phyloP scores from a whole-genome alignment of 169 alveolate species.

The Ichthyophthirius multifiliis region DNA sequence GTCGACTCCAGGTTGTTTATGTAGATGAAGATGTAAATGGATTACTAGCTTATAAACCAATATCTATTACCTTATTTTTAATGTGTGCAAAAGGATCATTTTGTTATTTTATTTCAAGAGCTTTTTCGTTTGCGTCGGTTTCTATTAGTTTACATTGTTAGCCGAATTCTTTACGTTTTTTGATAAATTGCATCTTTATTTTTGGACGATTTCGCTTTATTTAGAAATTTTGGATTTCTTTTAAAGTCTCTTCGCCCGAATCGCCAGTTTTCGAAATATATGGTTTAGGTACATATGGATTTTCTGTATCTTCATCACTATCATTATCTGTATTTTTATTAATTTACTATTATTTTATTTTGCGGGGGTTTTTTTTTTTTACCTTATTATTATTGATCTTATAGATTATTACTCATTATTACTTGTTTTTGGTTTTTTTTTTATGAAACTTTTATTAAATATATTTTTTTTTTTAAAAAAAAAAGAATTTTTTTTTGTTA shows the following conservation, averaged over 20 bases:
- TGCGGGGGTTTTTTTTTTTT: too few species aligned
- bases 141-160: slow-evolving; percentile 35
- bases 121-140: slow-evolving; percentile 32
- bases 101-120: slow-evolving; percentile 22
- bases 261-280: too few species aligned
- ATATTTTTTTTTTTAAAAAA: too few species aligned
- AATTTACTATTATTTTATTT: too few species aligned
- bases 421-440: too few species aligned
- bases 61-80: slow-evolving; percentile 37
- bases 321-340: too few species aligned
- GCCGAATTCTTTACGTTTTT: slow-evolving; percentile 45
- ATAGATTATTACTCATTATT: too few species aligned
- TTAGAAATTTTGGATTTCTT: slow-evolving; percentile 5
- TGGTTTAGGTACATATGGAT: too few species aligned
- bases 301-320: too few species aligned
- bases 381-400: too few species aligned
- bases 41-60: slow-evolving; percentile 43
- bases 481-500: too few species aligned
- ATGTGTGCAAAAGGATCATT: slow-evolving; percentile 29
- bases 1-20: slow-evolving; percentile 36
- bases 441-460: too few species aligned
- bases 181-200: slow-evolving; percentile 42
- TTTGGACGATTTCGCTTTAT: slow-evolving; percentile 16
- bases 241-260: neutral
- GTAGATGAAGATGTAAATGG: slow-evolving; percentile 9